Base-by-base conservation (phyloP, 192 early-diverging fungal genomes). In the Backusella macrospora region DNA sequence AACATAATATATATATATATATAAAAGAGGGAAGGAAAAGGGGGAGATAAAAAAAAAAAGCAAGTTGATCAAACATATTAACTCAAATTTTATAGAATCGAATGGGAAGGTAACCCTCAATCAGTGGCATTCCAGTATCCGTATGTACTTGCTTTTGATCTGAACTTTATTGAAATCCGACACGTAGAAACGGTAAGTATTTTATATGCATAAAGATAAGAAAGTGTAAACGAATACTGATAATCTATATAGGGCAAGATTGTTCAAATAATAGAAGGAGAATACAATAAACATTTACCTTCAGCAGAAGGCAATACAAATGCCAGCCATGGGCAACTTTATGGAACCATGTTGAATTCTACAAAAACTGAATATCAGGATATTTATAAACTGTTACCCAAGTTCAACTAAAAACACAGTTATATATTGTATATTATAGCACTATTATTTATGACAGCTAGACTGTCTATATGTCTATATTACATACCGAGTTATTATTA, bases 141-240 rank as follows among this genome's bases (percentile, higher is more conserved):
- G 21, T 99, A 95, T 79, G 83, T 99, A 29, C 82, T 98, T 71
- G 97, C 95, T 0, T 97, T 95, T 80, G 96, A 97, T 49, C 84
- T 88, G 9, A 86, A 84, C 44, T 96, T 98, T 67, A 93, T 99
- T 70, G 97, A 99, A 81, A 84, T 99, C 29, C 90, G 92, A 39
- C 81, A 95, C 71, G 85, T 93, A 1, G 90, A 94, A 76, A 94
- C 93, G 4, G 93, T 80, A 71, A 80, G 72, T 73, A 13, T 42
- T 40, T 38, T 49, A 18, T 55, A 18, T 23, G 1, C 10, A 34
- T 26, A 64, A 64, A 37, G 26, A 26, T 10, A 18, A 9, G 3
- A 43, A 23, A 23, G 5, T 49, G 1, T n/a, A 70, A 18, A 49
- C n/a, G 15, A 23, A 59, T 21, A 14, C n/a, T 65, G 49, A 37